These are phyloP conservation scores for Collybia nuda DNA, from an alignment of 768 basidiomycete genomes.

Conservation along the genomic window DNA sequence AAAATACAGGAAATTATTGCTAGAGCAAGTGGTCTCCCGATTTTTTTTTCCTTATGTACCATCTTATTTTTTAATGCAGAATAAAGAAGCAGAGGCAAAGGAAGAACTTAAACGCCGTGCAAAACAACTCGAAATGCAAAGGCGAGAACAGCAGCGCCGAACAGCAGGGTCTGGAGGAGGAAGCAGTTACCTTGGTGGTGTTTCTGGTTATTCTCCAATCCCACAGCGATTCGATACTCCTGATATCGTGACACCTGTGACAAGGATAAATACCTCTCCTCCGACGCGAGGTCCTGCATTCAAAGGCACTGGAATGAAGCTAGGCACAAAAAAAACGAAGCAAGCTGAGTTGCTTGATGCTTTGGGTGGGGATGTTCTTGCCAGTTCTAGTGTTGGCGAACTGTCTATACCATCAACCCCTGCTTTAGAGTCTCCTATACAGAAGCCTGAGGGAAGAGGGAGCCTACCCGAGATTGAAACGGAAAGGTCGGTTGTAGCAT, in stretches of 20 bases:
- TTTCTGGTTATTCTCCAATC: slow-evolving; percentile 70
- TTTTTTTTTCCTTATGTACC: neutral
- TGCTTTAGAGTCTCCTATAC: slow-evolving; percentile 37
- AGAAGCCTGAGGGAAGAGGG: slow-evolving; percentile 51
- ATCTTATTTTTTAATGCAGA: slow-evolving; percentile 45
- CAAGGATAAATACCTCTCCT: slow-evolving; percentile 40
- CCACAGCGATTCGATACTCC: slow-evolving; percentile 68
- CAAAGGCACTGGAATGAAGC: slow-evolving; percentile 95
- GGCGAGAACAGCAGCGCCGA: slow-evolving; percentile 88
- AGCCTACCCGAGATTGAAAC: slow-evolving; percentile 74
- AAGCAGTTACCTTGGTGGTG: slow-evolving; percentile 62
- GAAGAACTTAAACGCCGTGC: slow-evolving; percentile 98
- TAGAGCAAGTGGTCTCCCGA: slow-evolving; percentile 50
- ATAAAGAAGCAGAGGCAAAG: slow-evolving; percentile 99
- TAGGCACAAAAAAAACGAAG: slow-evolving; percentile 89
- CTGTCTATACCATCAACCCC: slow-evolving; percentile 47
- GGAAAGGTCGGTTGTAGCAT: slow-evolving; percentile 56
- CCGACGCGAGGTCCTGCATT: slow-evolving; percentile 73
- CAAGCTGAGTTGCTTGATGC: slow-evolving; percentile 88
- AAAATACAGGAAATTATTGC: slow-evolving; percentile 99
- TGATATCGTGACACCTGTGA: slow-evolving; percentile 40
- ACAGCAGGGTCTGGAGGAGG: slow-evolving; percentile 50
- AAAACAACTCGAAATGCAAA: slow-evolving; percentile 97
- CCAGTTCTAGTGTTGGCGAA: slow-evolving; percentile 39
- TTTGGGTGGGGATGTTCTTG: slow-evolving; percentile 73